Percentiles rank a stretch among this genome's conserved stretches.
Conservation (phyloP, 306 rosid species). For the Rosa multiflora region DNA sequence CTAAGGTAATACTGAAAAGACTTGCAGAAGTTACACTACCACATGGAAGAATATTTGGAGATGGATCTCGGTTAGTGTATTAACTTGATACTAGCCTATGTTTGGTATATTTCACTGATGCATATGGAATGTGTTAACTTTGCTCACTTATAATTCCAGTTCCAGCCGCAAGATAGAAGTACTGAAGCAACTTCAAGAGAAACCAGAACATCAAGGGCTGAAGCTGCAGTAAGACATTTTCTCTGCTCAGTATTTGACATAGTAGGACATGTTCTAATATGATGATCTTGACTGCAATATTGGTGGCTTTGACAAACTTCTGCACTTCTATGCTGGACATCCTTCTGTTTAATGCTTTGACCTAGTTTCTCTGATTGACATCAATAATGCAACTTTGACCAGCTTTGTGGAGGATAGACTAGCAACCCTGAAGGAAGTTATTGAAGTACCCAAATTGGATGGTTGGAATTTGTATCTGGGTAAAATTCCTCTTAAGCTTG, state of each 20-base stretch:
- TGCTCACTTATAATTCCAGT: conserved; percentile 5
- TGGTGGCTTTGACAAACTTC: neutral
- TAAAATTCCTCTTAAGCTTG: conserved; percentile 23
- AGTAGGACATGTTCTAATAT: conserved; percentile 2
- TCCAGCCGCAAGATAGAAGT: conserved; percentile 79
- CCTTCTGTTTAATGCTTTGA: neutral
- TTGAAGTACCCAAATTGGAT: conserved; percentile 75
- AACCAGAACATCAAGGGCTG: conserved; percentile 53
- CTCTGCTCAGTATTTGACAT: conserved; percentile 11
- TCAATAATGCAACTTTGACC: conserved; percentile 23
- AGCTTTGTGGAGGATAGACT: conserved; percentile 90
- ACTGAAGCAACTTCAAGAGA: conserved; percentile 73
- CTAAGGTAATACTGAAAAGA: conserved; percentile 69
- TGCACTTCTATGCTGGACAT: neutral
- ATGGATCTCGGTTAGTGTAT: conserved; percentile 72
- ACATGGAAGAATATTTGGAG: conserved; percentile 77
- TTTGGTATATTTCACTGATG: neutral
- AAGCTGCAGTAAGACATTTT: conserved; percentile 63
- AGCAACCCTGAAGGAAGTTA: conserved; percentile 73
- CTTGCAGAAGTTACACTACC: conserved; percentile 76
- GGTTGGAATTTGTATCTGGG: conserved; percentile 81
- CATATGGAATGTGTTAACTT: conserved; percentile 4
- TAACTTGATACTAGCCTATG: neutral
- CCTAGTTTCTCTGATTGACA: conserved; percentile 16
- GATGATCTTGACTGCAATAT: neutral